Evolutionary conservation across 805 yeast genomes (phyloP).

Genomic region (Ogataea neopini): DNA sequence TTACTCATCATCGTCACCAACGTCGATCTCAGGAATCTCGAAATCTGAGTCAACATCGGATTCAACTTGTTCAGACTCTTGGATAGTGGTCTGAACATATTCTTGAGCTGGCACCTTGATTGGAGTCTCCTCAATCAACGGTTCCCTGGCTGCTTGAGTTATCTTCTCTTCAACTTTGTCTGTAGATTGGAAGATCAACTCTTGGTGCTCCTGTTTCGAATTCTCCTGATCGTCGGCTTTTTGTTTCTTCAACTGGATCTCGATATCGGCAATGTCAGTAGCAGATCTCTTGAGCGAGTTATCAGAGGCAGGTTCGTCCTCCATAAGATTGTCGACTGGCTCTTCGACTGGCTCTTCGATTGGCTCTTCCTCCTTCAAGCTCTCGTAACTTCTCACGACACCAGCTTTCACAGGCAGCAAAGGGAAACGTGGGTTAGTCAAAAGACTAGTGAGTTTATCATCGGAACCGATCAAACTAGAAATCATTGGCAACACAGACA

Average conservation of each 20-base stretch:
- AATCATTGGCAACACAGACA: conserved; percentile 73
- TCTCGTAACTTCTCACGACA: background rate
- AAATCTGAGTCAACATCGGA: conserved; percentile 36
- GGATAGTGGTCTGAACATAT: background rate
- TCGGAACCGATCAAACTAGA: conserved; percentile 47
- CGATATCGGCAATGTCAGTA: conserved; percentile 12
- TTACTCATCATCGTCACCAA: conserved; percentile 32
- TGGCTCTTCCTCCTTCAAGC: conserved; percentile 1
- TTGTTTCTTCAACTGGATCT: conserved; percentile 13
- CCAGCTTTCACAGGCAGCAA: conserved; percentile 24
- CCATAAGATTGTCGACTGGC: conserved; percentile 16
- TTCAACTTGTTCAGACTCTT: conserved; percentile 10
- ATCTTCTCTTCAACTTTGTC: conserved; percentile 5
- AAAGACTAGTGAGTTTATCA: conserved; percentile 54
- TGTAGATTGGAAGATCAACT: conserved; percentile 20
- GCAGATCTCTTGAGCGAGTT: background rate
- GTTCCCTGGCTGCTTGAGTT: no score
- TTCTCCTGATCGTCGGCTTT: conserved; percentile 17
- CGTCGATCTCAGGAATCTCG: conserved; percentile 39
- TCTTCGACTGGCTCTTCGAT: conserved; percentile 6
- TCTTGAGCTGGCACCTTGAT: conserved; percentile 3
- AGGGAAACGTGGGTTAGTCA: conserved; percentile 79
- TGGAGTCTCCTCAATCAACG: background rate
- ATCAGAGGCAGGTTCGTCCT: background rate
- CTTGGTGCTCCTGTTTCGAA: conserved; percentile 12